phyloP scores from a whole-genome alignment of 768 basidiomycete species.

The Gyrodon lividus region DNA sequence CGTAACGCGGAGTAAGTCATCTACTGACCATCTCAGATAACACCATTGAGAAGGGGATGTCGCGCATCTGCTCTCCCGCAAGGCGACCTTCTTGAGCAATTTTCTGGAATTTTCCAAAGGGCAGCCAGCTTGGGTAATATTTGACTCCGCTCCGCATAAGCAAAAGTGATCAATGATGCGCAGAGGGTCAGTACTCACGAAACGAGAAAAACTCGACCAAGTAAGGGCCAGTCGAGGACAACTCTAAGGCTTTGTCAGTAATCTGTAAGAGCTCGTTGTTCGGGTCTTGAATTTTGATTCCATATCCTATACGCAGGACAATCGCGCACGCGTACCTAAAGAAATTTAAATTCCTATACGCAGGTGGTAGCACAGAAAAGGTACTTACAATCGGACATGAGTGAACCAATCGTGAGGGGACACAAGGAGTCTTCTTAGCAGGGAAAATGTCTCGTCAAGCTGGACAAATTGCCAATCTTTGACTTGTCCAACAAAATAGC shows the following conservation, averaged over 20 bases:
- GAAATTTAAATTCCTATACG: not conserved
- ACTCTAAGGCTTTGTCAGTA: slow-evolving; percentile 3
- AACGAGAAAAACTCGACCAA: slow-evolving; percentile 10
- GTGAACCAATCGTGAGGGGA: slow-evolving; percentile 2
- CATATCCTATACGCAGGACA: not conserved
- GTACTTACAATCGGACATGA: slow-evolving; percentile 3
- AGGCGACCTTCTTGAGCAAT: slow-evolving; percentile 2
- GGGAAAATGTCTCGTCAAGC: slow-evolving; percentile 4
- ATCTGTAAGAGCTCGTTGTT: slow-evolving; percentile 7
- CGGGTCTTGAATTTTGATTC: not conserved
- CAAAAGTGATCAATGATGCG: not conserved
- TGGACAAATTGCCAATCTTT: slow-evolving; percentile 15
- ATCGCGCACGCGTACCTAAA: not conserved
- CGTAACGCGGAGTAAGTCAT: not conserved
- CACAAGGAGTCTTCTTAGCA: slow-evolving; percentile 1
- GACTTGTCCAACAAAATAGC: slow-evolving; percentile 11
- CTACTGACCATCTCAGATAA: slow-evolving; percentile 7
- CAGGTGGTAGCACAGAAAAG: not conserved
- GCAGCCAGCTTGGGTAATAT: slow-evolving; percentile 17
- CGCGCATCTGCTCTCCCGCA: not conserved
- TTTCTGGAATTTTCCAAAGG: slow-evolving; percentile 10
- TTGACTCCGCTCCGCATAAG: slow-evolving; percentile 1
- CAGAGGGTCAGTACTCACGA: not conserved
- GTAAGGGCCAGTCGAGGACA: slow-evolving; percentile 1
- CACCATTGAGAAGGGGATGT: slow-evolving; percentile 10